Conservation (phyloP, 208 protist genomes). For the Acanthamoeba lenticulata region DNA sequence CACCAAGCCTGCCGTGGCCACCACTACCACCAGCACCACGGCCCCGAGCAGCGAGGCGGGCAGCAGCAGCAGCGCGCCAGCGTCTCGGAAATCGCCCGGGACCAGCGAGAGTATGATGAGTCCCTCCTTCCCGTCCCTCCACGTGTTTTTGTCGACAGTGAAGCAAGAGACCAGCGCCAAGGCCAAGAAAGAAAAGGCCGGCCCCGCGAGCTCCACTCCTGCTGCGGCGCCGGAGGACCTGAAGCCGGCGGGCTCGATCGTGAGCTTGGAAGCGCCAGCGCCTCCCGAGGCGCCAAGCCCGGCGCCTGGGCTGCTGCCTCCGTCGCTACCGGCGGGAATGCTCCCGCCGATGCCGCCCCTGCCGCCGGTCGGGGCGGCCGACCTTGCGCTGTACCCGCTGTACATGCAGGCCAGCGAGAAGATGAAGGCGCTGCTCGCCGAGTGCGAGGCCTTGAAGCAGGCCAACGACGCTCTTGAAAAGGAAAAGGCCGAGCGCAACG, state of each 20-base stretch:
- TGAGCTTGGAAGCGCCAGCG: neutral
- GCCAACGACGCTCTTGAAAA: neutral
- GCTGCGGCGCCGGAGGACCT: neutral
- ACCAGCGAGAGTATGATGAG: too few species aligned
- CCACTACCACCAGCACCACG: neutral
- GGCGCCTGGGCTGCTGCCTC: neutral
- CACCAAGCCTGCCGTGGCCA: neutral
- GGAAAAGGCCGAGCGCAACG: neutral
- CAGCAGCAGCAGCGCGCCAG: too few species aligned
- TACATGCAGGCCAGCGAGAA: conserved; percentile 17
- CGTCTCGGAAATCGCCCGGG: too few species aligned
- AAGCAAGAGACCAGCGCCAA: neutral
- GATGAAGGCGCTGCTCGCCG: neutral
- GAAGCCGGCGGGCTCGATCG: neutral
- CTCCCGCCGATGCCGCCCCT: neutral
- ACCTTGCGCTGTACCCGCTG: neutral
- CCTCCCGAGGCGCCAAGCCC: neutral
- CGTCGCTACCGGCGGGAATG: neutral
- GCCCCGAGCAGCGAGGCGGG: too few species aligned
- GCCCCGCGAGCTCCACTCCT: neutral
- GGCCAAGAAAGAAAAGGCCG: neutral
- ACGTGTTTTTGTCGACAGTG: neutral
- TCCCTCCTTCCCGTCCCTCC: neutral
- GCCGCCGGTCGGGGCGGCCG: neutral
- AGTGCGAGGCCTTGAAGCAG: neutral